Evolutionary conservation across 371 early-diverging fungal genomes (phyloP), one percentile per base, ranked within the genome.

Genomic region (Basidiobolus meristosporus): DNA sequence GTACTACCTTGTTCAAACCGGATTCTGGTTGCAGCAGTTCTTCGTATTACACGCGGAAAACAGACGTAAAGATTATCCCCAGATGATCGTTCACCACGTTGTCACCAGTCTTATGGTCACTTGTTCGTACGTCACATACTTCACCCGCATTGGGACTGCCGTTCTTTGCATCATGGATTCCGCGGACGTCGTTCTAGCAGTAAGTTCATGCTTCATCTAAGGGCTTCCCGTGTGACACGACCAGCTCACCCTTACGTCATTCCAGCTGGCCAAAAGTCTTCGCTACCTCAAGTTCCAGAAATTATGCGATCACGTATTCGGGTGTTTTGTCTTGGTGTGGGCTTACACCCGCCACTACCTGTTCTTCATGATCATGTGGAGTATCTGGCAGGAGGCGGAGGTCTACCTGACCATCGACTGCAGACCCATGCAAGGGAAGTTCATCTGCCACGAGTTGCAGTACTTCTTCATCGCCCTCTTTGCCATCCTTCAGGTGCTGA

Each of bases 111-210:
- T 62, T 7, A 50, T 89, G 32, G 56, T 89, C 11, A 54, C 63
- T 1, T 54, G 62, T 16, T 78, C 82, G 1, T 87, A 87, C 54
- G 53, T 52, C 36, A 62, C 64, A 50, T 75, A 82, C 44, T 73
- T 73, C 31, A 77, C 80, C 10, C 66, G 79, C n/a, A 68, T 85
- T 43, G 89, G 89, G 21, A 73, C 82, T 46, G 78, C 71, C 3
- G 71, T 86, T 17, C 64, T 85, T 34, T 72, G 76, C 30, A 60
- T 70, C 36, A 78, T 85, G 80, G 89, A 89, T 52, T 57, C 82
- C 38, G 64, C 79, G 16, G 89, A 89, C 46, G 69, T 89, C 39
- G 63, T 82, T 19, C 61, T 89, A 22, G 58, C 81, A 12, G 60
- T 62, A 54, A 61, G 68, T 43, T 17, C 15, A 4, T 34, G 34